Evolutionary conservation across 2,329 filamentous ascomycete species (phyloP).

Genomic region (Biscogniauxia marginata): DNA sequence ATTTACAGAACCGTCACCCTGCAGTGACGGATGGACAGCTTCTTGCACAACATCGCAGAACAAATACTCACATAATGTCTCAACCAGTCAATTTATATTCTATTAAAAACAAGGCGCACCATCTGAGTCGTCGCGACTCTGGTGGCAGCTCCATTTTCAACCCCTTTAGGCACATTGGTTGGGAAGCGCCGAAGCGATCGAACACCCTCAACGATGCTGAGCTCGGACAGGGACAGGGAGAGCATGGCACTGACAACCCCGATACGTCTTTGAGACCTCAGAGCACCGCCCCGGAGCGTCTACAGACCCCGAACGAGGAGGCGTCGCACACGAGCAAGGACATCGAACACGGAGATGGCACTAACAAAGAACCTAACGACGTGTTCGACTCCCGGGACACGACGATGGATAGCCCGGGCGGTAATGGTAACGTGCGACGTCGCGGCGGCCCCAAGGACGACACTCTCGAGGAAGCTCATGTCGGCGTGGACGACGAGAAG

Average conservation of each 20-base stretch:
- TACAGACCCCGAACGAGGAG: conserved; percentile 13
- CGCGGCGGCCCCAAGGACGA: conserved; percentile 1
- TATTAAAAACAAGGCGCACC: conserved; percentile 18
- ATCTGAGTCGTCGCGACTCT: conserved; percentile 18
- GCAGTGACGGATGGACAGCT: not conserved
- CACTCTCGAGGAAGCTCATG: not conserved
- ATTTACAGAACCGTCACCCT: not conserved
- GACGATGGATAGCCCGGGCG: conserved; percentile 10
- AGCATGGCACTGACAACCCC: conserved; percentile 2
- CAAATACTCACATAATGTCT: conserved; percentile 15
- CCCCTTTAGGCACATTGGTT: conserved; percentile 16
- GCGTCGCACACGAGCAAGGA: conserved; percentile 19
- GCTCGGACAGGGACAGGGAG: conserved; percentile 5
- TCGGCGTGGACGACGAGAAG: conserved; percentile 32
- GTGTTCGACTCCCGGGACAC: conserved; percentile 20
- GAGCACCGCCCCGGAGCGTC: conserved; percentile 15
- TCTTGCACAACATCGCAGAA: not conserved
- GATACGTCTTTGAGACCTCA: conserved; percentile 4
- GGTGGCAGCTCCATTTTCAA: conserved; percentile 18
- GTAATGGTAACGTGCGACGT: conserved; percentile 3
- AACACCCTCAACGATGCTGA: conserved; percentile 17
- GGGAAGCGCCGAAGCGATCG: conserved; percentile 15
- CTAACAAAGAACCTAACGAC: conserved; percentile 9
- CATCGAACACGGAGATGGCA: conserved; percentile 1
- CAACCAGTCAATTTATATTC: conserved; percentile 17